phyloP scores from a whole-genome alignment of 495 filamentous ascomycete genomes.

The Lentithecium fluviatile region DNA sequence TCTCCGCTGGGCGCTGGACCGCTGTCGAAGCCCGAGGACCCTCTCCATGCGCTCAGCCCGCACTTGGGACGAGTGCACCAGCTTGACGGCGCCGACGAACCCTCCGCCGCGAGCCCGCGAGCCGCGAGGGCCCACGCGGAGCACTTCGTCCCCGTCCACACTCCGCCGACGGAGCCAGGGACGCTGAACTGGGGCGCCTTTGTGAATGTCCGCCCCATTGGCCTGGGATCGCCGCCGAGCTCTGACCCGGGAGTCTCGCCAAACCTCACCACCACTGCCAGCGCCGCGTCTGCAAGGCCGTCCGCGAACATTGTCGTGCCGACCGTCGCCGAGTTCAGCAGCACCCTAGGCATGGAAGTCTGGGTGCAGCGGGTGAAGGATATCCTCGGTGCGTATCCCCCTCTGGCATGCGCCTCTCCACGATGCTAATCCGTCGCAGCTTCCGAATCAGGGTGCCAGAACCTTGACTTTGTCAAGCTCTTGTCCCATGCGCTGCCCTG shows the following conservation, averaged over 20 bases:
- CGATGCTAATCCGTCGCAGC: slow-evolving; percentile 13
- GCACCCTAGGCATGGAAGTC: not conserved
- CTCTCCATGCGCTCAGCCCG: slow-evolving; percentile 29
- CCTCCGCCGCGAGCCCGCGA: not conserved
- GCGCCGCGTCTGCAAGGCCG: not conserved
- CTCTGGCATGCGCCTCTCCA: not conserved
- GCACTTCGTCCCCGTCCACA: slow-evolving; percentile 34
- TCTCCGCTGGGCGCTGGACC: slow-evolving; percentile 26
- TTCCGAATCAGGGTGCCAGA: slow-evolving; percentile 2
- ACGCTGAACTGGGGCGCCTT: slow-evolving; percentile 33
- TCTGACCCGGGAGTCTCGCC: slow-evolving; percentile 31
- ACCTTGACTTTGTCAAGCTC: slow-evolving; percentile 51
- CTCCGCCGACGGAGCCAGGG: slow-evolving; percentile 39
- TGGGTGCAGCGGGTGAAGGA: slow-evolving; percentile 19
- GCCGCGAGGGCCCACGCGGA: slow-evolving; percentile 15
- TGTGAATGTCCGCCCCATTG: slow-evolving; percentile 29
- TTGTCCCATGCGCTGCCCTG: slow-evolving; percentile 65
- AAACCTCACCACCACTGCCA: not conserved
- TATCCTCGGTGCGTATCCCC: slow-evolving; percentile 15
- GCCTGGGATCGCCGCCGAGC: slow-evolving; percentile 33
- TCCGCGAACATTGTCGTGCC: not conserved
- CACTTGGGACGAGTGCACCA: slow-evolving; percentile 4
- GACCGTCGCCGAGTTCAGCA: not conserved
- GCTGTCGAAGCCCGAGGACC: slow-evolving; percentile 32
- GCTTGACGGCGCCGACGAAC: slow-evolving; percentile 7